Evolutionary conservation across 2,329 filamentous ascomycete species (phyloP).

Genomic region (Stagonosporopsis chrysanthemi): DNA sequence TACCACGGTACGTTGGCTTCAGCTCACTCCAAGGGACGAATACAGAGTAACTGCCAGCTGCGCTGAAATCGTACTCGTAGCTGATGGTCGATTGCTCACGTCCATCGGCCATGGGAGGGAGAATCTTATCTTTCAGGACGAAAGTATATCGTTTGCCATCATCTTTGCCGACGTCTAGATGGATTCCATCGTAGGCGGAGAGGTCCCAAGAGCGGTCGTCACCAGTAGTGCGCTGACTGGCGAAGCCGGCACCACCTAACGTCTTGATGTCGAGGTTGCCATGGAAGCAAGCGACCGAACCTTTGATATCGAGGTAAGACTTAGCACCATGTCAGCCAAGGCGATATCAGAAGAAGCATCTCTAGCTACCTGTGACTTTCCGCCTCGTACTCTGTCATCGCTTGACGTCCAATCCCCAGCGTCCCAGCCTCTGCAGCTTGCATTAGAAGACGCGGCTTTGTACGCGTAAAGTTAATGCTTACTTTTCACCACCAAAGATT

Average conservation of each 20-base stretch:
- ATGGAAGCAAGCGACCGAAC: conserved; percentile 62
- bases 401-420: conserved; percentile 69
- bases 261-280: conserved; percentile 76
- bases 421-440: conserved; percentile 62
- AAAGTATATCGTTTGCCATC: conserved; percentile 77
- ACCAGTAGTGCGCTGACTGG: conserved; percentile 73
- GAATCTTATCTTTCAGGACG: conserved; percentile 74
- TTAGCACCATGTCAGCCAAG: conserved; percentile 36
- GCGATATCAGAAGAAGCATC: not conserved
- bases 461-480: not conserved
- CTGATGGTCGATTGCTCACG: conserved; percentile 75
- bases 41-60: conserved; percentile 45
- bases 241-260: conserved; percentile 82
- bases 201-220: conserved; percentile 70
- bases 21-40: conserved; percentile 71
- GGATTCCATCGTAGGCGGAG: conserved; percentile 66
- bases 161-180: conserved; percentile 59
- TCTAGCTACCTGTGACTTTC: conserved; percentile 63
- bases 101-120: conserved; percentile 64
- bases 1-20: conserved; percentile 76
- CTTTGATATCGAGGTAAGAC: conserved; percentile 58
- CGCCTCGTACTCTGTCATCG: conserved; percentile 81
- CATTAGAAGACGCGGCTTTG: not conserved
- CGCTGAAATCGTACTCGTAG: conserved; percentile 67
- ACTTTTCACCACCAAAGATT: conserved; percentile 45